Evolutionary conservation across 2,329 filamentous ascomycete genomes (phyloP), one percentile per base, ranked within the genome.

Genomic region (Cytospora schulzeri): DNA sequence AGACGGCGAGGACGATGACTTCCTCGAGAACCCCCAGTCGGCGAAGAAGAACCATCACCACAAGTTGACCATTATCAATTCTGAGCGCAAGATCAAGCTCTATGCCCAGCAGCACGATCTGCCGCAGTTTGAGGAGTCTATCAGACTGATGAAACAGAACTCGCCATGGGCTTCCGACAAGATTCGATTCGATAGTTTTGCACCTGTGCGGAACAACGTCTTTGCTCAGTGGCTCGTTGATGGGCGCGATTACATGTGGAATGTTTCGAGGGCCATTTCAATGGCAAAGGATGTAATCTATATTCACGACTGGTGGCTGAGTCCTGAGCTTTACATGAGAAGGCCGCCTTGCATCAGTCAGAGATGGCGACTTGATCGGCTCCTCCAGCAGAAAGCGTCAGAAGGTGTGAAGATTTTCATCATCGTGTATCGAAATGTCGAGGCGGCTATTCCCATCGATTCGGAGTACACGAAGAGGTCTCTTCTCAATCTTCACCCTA

Each of bases 221-320:
- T 95, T 94, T 78, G 93, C 93, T 2, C 93, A 97, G 73, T 98
- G 94, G 93, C 85, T 99, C 11, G 94, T 99, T 0, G 95, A 99
- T 76, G 95, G 92, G 19, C 88, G 95, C 70, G 95, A 99, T 75
- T 96, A 98, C 80, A 98, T 98, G 94, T 99, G 95, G 95, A 96
- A 97, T 75, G 93, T 98, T 9, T 98, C 94, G 14, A 87, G 94
- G 68, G 95, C 95, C 15, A 96, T 99, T 72, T 95, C 92, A 74
- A 97, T 97, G 88, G 95, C 95, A 11, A 92, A 92, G 72, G 95
- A 98, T 78, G 94, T 98, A 67, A 94, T 99, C 70, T 98, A 98
- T 77, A 98, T 99, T 68, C 95, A 99, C 75, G 95, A 98, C 76
- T 99, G 95, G 95, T 99, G 95, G 95, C 80, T 99, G 50, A 97